Conservation (phyloP, 176 grass and related monocot species). For the Triticum urartu region DNA sequence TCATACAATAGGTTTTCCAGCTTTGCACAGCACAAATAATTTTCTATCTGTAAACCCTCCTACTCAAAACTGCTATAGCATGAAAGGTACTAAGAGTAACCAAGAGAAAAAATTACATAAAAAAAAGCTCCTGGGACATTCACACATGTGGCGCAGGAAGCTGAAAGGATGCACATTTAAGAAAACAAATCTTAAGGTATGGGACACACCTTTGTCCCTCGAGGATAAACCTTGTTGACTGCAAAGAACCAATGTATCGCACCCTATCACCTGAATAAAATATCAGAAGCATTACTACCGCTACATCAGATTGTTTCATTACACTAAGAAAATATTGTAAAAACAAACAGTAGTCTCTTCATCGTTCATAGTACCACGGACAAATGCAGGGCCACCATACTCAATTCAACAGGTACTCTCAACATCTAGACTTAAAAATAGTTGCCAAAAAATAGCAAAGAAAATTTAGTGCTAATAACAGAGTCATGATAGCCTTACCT, state of each 20-base stretch:
- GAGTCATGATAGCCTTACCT: slow-evolving; percentile 20
- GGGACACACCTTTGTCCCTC: slow-evolving; percentile 43
- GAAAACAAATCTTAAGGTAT: slow-evolving; percentile 7
- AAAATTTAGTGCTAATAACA: not conserved
- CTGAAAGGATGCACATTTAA: slow-evolving; percentile 5
- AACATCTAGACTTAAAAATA: not conserved
- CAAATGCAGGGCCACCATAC: slow-evolving; percentile 10
- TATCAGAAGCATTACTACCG: slow-evolving; percentile 30
- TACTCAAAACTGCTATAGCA: not conserved
- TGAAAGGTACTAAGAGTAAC: slow-evolving; percentile 1
- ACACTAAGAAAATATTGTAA: slow-evolving; percentile 13
- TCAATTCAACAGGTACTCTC: not conserved
- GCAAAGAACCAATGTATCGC: slow-evolving; percentile 59
- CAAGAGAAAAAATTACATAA: not conserved
- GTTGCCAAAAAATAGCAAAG: not conserved
- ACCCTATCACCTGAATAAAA: slow-evolving; percentile 87
- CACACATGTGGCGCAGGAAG: not conserved
- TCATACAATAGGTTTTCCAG: not conserved
- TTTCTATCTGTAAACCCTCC: not conserved
- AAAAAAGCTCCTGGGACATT: slow-evolving; percentile 1
- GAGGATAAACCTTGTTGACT: slow-evolving; percentile 31
- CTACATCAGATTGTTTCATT: slow-evolving; percentile 21
- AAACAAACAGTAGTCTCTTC: not conserved
- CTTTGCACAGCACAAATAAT: not conserved
- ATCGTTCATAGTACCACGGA: not conserved